Evolutionary conservation across 1,139 yeast species (phyloP), one percentile per base, ranked within the genome.

Genomic region (Blastobotrys elegans): DNA sequence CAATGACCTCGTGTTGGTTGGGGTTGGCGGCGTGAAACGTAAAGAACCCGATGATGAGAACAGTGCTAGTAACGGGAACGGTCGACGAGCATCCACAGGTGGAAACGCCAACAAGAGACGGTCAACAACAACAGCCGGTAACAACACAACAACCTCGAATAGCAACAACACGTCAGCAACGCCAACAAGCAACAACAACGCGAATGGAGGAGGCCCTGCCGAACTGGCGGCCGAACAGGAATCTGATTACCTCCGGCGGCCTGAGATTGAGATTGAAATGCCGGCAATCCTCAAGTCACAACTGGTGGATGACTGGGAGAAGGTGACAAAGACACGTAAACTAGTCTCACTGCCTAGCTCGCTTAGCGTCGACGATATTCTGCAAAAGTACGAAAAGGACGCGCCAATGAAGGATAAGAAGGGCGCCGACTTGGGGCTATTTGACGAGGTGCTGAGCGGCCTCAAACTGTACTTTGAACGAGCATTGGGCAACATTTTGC

Each of bases 241-340:
- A 44, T 73, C 68, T 14, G 72, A 71, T 33, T 65, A 61, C 50
- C 48, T 66, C 41, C 64, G 63, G 41, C 68, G 71, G 49, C 74
- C 77, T 10, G 86, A 80, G 54, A 71, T 84, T 30, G 65, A 69
- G 43, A 59, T 84, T 11, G 70, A 71, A 2, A 76, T 87, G 18
- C 86, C 92, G 0, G 80, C 80, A 48, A 68, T 73, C 37, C 71
- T 92, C 51, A 89, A 88, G 63, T 73, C 84, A 3, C 59, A 82
- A 5, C 69, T 92, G 39, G 95, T 90, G 1, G 90, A 88, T 61
- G 97, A 92, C 69, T 92, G 97, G 97, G 96, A 90, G 64, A 75
- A 73, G 56, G 75, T 90, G 43, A 88, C 97, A 1, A 86, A 86
- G 59, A 85, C 86, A 54, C 82, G 83, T 45, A 80, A 82, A 62